Percentiles rank a stretch among this genome's conserved stretches.
These are phyloP conservation scores for Entamoeba invadens DNA, from an alignment of 208 protist species.

Conservation along the genomic window DNA sequence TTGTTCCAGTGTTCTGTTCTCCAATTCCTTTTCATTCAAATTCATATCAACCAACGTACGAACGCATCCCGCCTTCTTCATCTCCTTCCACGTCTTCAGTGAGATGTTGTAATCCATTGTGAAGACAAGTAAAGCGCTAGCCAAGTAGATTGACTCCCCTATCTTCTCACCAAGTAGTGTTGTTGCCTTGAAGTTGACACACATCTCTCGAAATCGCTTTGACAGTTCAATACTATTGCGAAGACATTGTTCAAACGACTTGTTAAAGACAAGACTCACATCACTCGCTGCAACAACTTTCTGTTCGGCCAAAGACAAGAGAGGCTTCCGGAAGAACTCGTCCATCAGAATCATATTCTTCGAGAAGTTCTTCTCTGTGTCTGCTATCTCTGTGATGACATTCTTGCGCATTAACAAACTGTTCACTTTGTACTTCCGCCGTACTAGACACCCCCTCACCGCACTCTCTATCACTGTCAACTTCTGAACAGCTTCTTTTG, in stretches of 20 bases:
- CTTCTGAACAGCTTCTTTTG: no score
- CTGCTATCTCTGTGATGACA: neutral
- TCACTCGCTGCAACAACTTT: neutral
- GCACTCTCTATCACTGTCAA: no score
- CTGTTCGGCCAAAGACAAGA: neutral
- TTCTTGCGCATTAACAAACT: neutral
- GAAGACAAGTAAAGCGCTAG: neutral
- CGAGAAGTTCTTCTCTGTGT: neutral
- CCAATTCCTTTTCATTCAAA: neutral
- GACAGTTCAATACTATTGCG: neutral
- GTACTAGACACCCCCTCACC: neutral
- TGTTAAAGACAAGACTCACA: neutral
- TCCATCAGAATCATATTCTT: neutral
- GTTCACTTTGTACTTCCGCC: neutral
- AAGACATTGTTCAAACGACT: neutral
- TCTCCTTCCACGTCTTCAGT: neutral
- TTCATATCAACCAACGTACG: neutral
- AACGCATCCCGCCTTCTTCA: neutral
- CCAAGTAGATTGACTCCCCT: neutral
- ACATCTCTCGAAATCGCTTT: neutral
- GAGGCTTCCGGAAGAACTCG: neutral
- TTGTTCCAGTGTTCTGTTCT: neutral
- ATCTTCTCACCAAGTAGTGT: neutral
- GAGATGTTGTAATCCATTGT: neutral
- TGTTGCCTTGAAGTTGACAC: neutral